Percentiles rank a stretch among this genome's conserved stretches.
Evolutionary conservation across 306 rosid genomes (phyloP).

Genomic region (Benincasa hispida): DNA sequence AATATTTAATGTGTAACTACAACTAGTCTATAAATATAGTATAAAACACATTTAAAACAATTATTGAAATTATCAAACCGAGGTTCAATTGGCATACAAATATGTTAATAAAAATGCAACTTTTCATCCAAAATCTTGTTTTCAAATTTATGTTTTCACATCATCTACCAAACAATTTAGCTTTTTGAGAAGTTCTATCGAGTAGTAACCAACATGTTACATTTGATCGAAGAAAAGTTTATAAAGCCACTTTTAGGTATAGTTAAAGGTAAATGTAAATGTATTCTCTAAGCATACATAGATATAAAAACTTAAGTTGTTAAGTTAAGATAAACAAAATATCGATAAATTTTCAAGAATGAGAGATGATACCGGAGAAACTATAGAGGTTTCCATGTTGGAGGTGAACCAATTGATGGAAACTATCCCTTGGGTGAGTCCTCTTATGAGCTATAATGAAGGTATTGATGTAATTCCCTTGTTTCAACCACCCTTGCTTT

Average conservation of each 20-base stretch:
- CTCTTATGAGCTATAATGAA: conserved; percentile 41
- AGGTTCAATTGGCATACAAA: no score
- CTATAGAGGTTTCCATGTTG: conserved; percentile 37
- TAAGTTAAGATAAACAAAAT: background rate
- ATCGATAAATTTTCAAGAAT: background rate
- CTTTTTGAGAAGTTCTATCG: no score
- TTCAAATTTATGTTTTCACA: no score
- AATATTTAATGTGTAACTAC: no score
- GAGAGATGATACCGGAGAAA: conserved; percentile 36
- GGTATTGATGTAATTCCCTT: conserved; percentile 26
- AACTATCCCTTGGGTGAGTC: conserved; percentile 34
- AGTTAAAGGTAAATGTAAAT: background rate
- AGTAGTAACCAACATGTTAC: background rate
- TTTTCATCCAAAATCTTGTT: no score
- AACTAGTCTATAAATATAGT: no score
- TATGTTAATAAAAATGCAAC: no score
- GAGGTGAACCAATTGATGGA: conserved; percentile 47
- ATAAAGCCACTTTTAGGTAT: background rate
- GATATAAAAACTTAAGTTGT: background rate
- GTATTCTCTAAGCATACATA: background rate
- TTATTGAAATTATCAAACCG: no score
- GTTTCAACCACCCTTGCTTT: conserved; percentile 28
- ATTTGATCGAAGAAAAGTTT: background rate
- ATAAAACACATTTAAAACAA: no score
- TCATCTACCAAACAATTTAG: no score